A percentile compares a stretch with the other conserved stretches of the same genome.
Evolutionary conservation across 2,329 filamentous ascomycete species (phyloP).

Genomic region (Trichoderma asperellum): DNA sequence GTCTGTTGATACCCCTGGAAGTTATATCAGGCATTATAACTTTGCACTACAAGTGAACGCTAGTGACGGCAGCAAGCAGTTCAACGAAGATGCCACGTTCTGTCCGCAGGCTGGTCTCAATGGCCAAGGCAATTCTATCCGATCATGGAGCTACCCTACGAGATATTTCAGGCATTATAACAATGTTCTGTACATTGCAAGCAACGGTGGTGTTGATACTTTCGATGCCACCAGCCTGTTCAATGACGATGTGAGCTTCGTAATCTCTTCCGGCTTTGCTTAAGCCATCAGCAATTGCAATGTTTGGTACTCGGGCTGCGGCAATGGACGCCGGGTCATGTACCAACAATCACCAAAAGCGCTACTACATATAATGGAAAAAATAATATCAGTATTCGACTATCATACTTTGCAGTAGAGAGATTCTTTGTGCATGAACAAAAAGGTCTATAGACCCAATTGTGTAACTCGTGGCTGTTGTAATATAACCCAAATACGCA

Average conservation of each 20-base stretch:
- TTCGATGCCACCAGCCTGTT: neutral
- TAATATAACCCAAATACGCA: too few species aligned
- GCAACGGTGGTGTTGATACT: neutral
- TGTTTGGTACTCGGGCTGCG: too few species aligned
- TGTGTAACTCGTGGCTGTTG: too few species aligned
- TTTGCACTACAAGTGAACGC: neutral
- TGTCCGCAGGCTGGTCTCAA: conserved; percentile 17
- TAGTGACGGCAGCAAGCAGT: conserved; percentile 15
- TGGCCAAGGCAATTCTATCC: conserved; percentile 7
- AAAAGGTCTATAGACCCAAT: too few species aligned
- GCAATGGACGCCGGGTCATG: too few species aligned
- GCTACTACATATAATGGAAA: too few species aligned
- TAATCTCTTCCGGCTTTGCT: conserved; percentile 10
- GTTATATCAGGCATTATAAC: conserved; percentile 8
- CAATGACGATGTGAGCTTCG: conserved; percentile 21
- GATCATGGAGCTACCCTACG: conserved; percentile 14
- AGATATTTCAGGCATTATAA: conserved; percentile 9
- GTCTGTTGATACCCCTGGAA: conserved; percentile 7
- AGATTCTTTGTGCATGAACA: too few species aligned
- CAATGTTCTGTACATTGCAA: neutral
- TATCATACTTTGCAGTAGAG: too few species aligned
- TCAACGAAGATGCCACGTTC: conserved; percentile 10
- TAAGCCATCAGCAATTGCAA: neutral
- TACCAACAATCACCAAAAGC: too few species aligned
- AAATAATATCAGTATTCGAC: too few species aligned